These are phyloP conservation scores for Rhodofomes roseus DNA, from an alignment of 1,284 basidiomycete species.

Conservation along the genomic window DNA sequence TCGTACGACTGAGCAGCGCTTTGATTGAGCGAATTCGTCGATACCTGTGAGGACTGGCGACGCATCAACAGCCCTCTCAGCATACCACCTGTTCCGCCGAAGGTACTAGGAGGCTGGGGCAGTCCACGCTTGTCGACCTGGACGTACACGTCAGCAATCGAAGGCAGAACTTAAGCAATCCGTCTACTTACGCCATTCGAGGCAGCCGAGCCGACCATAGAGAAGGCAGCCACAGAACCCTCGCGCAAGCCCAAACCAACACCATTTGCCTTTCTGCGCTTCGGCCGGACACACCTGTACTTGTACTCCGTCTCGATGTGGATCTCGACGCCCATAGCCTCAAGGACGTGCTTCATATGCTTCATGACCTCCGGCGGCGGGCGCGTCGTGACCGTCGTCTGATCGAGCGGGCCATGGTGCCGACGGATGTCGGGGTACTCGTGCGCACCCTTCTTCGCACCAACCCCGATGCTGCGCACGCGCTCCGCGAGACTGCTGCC, in stretches of 20 bases:
- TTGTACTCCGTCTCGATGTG: constrained; percentile 87
- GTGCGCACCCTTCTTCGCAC: constrained; percentile 18
- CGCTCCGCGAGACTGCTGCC: constrained; percentile 41
- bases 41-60: constrained; percentile 80
- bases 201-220: constrained; percentile 73
- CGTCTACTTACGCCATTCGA: constrained; percentile 70
- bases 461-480: constrained; percentile 28
- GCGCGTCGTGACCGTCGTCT: constrained; percentile 84
- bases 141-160: not conserved
- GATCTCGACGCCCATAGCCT: constrained; percentile 89
- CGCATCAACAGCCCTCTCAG: constrained; percentile 83
- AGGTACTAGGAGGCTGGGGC: constrained; percentile 61
- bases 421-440: constrained; percentile 67
- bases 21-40: constrained; percentile 27
- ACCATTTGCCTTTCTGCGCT: constrained; percentile 55
- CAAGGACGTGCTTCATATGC: constrained; percentile 77
- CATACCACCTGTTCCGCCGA: constrained; percentile 68
- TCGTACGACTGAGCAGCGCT: constrained; percentile 16
- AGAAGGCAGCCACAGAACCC: constrained; percentile 61
- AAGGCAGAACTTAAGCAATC: not conserved
- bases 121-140: constrained; percentile 83
- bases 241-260: constrained; percentile 41
- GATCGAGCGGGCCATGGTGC: constrained; percentile 93
- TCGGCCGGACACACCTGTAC: constrained; percentile 75
- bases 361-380: constrained; percentile 85